Evolutionary conservation across 495 filamentous ascomycete species (phyloP).

Genomic region (Acidomyces sp.): DNA sequence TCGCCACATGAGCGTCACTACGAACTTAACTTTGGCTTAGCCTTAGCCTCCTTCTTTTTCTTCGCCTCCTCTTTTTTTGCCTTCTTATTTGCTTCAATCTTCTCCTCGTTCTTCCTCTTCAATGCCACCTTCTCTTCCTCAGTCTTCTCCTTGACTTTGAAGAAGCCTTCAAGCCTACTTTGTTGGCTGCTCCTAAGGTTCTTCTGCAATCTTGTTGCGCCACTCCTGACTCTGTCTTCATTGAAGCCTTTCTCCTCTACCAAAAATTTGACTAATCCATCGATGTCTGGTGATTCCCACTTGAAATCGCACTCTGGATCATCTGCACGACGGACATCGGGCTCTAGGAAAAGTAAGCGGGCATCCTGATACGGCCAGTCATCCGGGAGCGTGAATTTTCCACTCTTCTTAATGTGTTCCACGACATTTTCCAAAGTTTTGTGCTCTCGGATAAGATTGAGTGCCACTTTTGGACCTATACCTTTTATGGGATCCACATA

Average conservation of each 20-base stretch:
- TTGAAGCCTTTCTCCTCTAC: conserved; percentile 92
- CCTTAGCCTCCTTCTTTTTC: conserved; percentile 77
- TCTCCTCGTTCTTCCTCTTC: conserved; percentile 89
- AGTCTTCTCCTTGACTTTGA: conserved; percentile 84
- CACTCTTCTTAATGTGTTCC: conserved; percentile 35
- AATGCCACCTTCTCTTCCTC: conserved; percentile 65
- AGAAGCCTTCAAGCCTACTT: conserved; percentile 88
- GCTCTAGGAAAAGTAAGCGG: conserved; percentile 76
- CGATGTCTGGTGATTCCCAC: conserved; percentile 86
- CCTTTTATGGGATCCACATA: conserved; percentile 95
- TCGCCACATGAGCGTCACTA: too few relatives aligned
- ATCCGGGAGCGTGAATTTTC: conserved; percentile 71
- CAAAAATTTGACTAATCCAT: conserved; percentile 76
- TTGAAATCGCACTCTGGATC: conserved; percentile 88
- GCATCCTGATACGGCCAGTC: conserved; percentile 92
- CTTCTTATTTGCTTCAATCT: conserved; percentile 80
- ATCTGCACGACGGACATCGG: conserved; percentile 75
- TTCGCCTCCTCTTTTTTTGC: conserved; percentile 79
- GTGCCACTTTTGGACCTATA: conserved; percentile 76
- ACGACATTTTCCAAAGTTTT: conserved; percentile 76
- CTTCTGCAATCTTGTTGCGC: conserved; percentile 64
- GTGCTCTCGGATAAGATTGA: conserved; percentile 86
- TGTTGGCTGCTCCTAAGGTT: conserved; percentile 82
- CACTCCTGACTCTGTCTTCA: conserved; percentile 77
- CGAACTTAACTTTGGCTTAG: conserved; percentile 49